A percentile compares a stretch with the other conserved stretches of the same genome.
Conservation (phyloP, 2,329 filamentous ascomycete species). For the Fusarium illudens region DNA sequence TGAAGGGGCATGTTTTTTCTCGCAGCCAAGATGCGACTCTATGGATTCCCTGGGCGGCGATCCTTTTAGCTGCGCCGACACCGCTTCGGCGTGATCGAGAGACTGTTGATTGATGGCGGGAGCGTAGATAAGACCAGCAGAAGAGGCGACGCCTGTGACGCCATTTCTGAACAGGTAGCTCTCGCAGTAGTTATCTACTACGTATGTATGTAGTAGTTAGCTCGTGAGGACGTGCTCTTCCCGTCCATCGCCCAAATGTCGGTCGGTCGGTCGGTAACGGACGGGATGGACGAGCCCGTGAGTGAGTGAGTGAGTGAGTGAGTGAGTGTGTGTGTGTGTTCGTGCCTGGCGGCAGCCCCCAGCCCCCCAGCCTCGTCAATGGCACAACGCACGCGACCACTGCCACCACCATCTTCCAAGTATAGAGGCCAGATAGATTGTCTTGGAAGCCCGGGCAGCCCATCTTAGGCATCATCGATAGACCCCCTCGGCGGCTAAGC, state of each 20-base stretch:
- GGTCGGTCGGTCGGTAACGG: too few species aligned
- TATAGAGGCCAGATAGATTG: not conserved
- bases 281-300: too few species aligned
- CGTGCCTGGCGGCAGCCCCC: conserved; percentile 26
- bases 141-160: not conserved
- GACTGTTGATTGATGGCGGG: not conserved
- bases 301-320: not conserved
- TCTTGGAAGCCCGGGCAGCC: not conserved
- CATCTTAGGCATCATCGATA: not conserved
- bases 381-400: conserved; percentile 15
- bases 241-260: not conserved
- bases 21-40: conserved; percentile 14
- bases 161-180: not conserved
- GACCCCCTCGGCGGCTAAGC: not conserved
- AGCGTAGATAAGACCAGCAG: not conserved
- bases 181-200: not conserved
- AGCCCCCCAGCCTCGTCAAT: conserved; percentile 3
- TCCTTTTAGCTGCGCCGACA: not conserved
- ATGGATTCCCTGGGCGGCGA: not conserved
- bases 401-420: conserved; percentile 18
- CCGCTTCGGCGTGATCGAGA: not conserved
- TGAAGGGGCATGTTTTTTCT: conserved; percentile 27
- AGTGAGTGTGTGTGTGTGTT: not conserved
- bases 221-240: not conserved
- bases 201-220: too few species aligned